Percentiles rank a stretch among this genome's conserved stretches.
Evolutionary conservation across 73 alveolate species (phyloP).

Genomic region (Blepharisma stoltei): DNA sequence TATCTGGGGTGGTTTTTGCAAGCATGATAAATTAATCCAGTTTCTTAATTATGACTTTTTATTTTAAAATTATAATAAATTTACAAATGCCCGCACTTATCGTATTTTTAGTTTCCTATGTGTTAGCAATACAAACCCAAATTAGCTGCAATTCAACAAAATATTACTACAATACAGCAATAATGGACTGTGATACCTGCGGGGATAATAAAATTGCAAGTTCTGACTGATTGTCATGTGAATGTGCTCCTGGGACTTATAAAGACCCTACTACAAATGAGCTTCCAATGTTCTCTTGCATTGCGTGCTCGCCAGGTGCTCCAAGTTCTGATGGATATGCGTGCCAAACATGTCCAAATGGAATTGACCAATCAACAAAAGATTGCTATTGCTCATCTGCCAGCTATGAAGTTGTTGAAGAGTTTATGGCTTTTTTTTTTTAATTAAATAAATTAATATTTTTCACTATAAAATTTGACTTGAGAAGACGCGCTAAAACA

Average conservation of each 20-base stretch:
- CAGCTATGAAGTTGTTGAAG: neutral
- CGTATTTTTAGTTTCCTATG: neutral
- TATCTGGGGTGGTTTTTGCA: too few relatives aligned
- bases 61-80: too few relatives aligned
- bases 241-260: slow-evolving; percentile 23
- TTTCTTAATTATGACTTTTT: too few relatives aligned
- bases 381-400: slow-evolving; percentile 19
- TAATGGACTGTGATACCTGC: slow-evolving; percentile 21
- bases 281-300: neutral
- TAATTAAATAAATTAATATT: too few relatives aligned
- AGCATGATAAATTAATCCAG: too few relatives aligned
- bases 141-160: neutral
- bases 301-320: neutral
- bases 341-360: slow-evolving; percentile 10
- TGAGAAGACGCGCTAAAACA: too few relatives aligned
- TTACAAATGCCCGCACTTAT: too few relatives aligned
- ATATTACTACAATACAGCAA: slow-evolving; percentile 7
- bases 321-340: slow-evolving; percentile 28
- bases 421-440: too few relatives aligned
- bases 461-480: too few relatives aligned
- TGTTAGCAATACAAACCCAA: neutral
- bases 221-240: slow-evolving; percentile 5
- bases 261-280: slow-evolving; percentile 17
- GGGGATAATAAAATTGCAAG: slow-evolving; percentile 17
- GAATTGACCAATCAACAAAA: neutral